Evolutionary conservation across 139 green algal species (phyloP).

Genomic region (Haematococcus sp.): DNA sequence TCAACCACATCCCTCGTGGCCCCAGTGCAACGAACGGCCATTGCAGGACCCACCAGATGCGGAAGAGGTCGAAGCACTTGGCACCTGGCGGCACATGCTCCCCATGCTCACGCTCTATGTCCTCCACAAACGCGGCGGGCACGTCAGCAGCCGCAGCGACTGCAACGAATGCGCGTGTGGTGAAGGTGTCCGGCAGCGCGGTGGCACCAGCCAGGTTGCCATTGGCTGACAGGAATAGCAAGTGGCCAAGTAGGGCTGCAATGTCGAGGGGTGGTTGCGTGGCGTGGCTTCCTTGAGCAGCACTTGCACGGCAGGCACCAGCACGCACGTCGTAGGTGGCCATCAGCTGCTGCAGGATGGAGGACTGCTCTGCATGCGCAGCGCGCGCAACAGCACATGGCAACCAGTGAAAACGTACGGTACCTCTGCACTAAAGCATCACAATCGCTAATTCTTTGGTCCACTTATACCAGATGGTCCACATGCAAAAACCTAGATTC

Average conservation of each 20-base stretch:
- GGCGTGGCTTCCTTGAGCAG: not conserved
- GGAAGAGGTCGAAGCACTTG: conserved; percentile 64
- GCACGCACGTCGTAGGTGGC: conserved; percentile 46
- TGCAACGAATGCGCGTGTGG: conserved; percentile 45
- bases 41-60: no score
- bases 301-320: not conserved
- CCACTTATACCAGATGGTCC: no score
- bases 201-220: conserved; percentile 23
- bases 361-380: conserved; percentile 38
- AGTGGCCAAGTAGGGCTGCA: conserved; percentile 53
- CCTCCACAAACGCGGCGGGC: conserved; percentile 40
- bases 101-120: conserved; percentile 32
- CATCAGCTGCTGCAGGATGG: conserved; percentile 57
- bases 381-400: no score
- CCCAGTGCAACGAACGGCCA: no score
- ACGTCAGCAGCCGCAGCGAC: conserved; percentile 32
- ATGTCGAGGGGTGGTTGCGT: conserved; percentile 28
- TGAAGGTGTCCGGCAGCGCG: conserved; percentile 66
- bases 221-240: conserved; percentile 54
- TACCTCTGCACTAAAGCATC: no score
- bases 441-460: no score
- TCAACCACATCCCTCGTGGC: conserved; percentile 11
- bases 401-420: no score
- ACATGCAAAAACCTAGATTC: no score
- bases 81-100: conserved; percentile 9